A percentile compares a stretch with the other conserved stretches of the same genome.
Evolutionary conservation across 768 basidiomycete genomes (phyloP).

Genomic region (Lyophyllum shimeji): DNA sequence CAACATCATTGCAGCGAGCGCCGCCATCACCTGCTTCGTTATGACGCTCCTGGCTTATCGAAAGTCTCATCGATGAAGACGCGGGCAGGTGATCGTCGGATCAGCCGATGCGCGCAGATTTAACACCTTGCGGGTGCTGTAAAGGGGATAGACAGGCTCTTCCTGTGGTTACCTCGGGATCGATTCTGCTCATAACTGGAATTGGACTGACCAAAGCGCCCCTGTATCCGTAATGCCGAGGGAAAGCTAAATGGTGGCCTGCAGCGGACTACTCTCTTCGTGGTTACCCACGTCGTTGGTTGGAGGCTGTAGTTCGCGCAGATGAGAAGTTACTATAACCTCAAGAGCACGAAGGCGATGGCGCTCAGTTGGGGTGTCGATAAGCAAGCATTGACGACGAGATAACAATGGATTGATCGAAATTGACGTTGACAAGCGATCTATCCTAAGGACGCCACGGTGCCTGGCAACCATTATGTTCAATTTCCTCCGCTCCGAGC

Average conservation of each 20-base stretch:
- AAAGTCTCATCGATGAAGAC: neutral
- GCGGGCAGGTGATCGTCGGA: neutral
- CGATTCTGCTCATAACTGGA: neutral
- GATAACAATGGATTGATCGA: neutral
- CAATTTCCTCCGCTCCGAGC: neutral
- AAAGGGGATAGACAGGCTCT: neutral
- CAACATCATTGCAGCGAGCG: neutral
- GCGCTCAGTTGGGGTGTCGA: neutral
- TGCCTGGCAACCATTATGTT: conserved; percentile 10
- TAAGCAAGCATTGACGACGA: neutral
- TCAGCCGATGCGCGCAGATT: neutral
- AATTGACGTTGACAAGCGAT: neutral
- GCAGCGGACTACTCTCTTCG: too few relatives aligned
- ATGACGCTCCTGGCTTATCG: neutral
- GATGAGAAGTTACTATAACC: neutral
- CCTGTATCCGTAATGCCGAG: neutral
- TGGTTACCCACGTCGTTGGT: too few relatives aligned
- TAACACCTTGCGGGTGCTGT: neutral
- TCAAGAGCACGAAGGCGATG: neutral
- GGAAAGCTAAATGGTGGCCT: neutral
- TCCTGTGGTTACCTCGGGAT: neutral
- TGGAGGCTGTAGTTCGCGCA: neutral
- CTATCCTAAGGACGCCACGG: neutral
- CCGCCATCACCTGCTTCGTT: neutral
- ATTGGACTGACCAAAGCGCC: neutral